Conservation (phyloP, 768 basidiomycete genomes). For the Lyophyllum semitale region DNA sequence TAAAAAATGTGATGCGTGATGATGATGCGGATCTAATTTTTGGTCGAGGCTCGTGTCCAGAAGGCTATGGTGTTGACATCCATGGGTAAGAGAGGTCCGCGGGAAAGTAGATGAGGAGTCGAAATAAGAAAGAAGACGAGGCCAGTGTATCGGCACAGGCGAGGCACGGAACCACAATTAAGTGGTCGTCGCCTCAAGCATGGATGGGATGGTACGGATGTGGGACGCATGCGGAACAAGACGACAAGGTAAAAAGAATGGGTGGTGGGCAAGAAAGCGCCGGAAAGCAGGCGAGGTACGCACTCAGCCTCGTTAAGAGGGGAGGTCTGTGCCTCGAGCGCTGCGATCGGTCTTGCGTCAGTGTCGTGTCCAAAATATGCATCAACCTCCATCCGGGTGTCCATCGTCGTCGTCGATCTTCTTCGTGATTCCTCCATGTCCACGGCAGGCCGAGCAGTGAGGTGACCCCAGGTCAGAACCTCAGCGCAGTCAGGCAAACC, state of each 20-base stretch:
- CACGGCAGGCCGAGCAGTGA: slow-evolving; percentile 19
- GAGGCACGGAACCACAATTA: slow-evolving; percentile 80
- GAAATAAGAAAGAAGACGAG: slow-evolving; percentile 38
- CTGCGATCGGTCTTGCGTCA: slow-evolving; percentile 68
- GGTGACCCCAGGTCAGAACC: slow-evolving; percentile 45
- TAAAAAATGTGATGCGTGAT: slow-evolving; percentile 43
- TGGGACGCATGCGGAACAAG: slow-evolving; percentile 46
- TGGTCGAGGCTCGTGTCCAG: slow-evolving; percentile 15
- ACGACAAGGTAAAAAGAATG: slow-evolving; percentile 42
- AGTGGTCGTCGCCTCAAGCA: slow-evolving; percentile 81
- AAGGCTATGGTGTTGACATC: slow-evolving; percentile 26
- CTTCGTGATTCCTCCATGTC: slow-evolving; percentile 32
- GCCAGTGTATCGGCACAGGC: slow-evolving; percentile 78
- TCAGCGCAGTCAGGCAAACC: slow-evolving; percentile 23
- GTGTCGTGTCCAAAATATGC: slow-evolving; percentile 53
- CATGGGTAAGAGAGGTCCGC: slow-evolving; percentile 28
- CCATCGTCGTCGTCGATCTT: slow-evolving; percentile 51
- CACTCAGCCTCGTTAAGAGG: slow-evolving; percentile 51
- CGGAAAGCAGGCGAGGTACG: slow-evolving; percentile 54
- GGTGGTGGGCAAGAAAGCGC: slow-evolving; percentile 58
- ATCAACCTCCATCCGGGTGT: slow-evolving; percentile 52
- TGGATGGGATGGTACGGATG: slow-evolving; percentile 53
- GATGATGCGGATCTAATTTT: slow-evolving; percentile 21
- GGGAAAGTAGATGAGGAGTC: slow-evolving; percentile 24
- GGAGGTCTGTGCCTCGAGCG: slow-evolving; percentile 58